These are phyloP conservation scores for Lepiota subincarnata DNA, from an alignment of 768 basidiomycete genomes.

Conservation along the genomic window DNA sequence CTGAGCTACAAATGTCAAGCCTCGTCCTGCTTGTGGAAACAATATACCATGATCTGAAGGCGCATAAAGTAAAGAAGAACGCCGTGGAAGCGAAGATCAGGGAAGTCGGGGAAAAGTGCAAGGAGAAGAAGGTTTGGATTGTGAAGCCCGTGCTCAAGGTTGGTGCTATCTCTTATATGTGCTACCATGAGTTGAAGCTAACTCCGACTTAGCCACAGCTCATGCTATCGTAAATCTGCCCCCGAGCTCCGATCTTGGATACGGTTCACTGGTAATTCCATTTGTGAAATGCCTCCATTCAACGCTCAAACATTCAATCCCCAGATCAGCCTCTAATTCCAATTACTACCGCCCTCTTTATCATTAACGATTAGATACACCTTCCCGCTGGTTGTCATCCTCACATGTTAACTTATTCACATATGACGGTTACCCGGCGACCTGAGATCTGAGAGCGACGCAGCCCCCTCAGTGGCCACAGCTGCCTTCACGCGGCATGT, in stretches of 20 bases:
- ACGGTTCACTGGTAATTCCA: not conserved
- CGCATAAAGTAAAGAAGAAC: slow-evolving; percentile 77
- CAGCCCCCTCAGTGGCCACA: too few relatives aligned
- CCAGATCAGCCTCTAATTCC: too few relatives aligned
- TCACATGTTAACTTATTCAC: too few relatives aligned
- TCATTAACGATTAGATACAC: too few relatives aligned
- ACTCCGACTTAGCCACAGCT: not conserved
- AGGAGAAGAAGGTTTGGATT: slow-evolving; percentile 70
- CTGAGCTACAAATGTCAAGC: slow-evolving; percentile 54
- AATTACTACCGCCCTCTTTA: too few relatives aligned
- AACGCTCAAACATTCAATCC: too few relatives aligned
- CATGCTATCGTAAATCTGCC: not conserved
- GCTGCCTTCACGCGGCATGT: too few relatives aligned
- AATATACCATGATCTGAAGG: slow-evolving; percentile 64
- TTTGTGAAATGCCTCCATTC: too few relatives aligned
- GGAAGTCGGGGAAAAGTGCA: slow-evolving; percentile 73
- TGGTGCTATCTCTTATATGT: not conserved
- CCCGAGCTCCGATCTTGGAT: not conserved
- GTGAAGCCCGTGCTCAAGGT: slow-evolving; percentile 43
- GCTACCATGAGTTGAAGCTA: not conserved
- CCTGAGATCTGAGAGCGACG: too few relatives aligned
- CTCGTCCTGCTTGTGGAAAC: slow-evolving; percentile 67
- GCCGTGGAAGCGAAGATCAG: slow-evolving; percentile 78
- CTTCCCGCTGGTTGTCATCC: too few relatives aligned
- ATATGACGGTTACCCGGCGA: too few relatives aligned